Evolutionary conservation across 129 eudicot genomes (phyloP).

Genomic region (Helichrysum umbraculigerum): DNA sequence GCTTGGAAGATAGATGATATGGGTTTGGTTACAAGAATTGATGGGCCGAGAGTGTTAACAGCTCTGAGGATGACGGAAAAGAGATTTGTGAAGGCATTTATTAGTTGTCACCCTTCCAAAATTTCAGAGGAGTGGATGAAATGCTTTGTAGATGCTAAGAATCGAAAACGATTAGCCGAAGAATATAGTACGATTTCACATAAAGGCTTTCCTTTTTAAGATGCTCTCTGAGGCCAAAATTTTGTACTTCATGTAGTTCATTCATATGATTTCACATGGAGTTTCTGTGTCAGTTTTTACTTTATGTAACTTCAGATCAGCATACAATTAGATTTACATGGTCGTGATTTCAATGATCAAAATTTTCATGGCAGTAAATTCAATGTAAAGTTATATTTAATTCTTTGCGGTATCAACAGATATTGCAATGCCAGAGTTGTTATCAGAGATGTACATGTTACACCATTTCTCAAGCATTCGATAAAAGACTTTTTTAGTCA

Average conservation of each 20-base stretch:
- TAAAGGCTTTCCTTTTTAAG: background rate
- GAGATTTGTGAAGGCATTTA: conserved; percentile 48
- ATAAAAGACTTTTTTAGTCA: too few species aligned
- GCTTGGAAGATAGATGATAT: conserved; percentile 57
- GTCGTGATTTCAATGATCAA: background rate
- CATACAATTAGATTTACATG: background rate
- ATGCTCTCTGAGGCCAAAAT: background rate
- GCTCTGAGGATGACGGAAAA: conserved; percentile 73
- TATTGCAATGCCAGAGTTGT: background rate
- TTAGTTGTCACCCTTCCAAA: conserved; percentile 48
- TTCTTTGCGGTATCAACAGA: background rate
- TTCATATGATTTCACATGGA: background rate
- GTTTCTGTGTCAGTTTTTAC: background rate
- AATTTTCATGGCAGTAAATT: background rate
- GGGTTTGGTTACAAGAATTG: conserved; percentile 54
- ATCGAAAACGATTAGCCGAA: conserved; percentile 59
- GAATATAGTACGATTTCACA: conserved; percentile 25
- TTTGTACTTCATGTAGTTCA: background rate
- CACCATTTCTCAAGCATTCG: too few species aligned
- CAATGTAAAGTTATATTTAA: background rate
- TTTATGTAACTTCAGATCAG: background rate
- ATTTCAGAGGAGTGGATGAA: conserved; percentile 51
- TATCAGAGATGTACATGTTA: too few species aligned
- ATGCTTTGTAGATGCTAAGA: conserved; percentile 48
- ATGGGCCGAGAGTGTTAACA: conserved; percentile 46